Evolutionary conservation across 805 yeast genomes (phyloP).

Genomic region (Spathaspora boniae): DNA sequence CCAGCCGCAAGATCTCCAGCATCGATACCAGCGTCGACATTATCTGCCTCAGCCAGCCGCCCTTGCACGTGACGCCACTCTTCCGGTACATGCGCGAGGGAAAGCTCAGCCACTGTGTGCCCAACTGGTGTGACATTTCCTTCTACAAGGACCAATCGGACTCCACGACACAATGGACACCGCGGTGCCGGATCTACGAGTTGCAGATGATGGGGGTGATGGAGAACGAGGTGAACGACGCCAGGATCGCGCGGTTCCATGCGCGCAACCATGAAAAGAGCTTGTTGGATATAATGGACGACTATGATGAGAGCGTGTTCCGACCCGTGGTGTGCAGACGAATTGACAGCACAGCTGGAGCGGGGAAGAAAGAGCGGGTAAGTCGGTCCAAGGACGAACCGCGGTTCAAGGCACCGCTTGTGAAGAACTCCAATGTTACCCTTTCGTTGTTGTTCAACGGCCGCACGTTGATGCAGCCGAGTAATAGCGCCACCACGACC

Average conservation of each 20-base stretch:
- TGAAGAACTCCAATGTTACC: constrained; percentile 20
- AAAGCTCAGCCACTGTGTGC: constrained; percentile 68
- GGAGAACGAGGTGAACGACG: constrained; percentile 79
- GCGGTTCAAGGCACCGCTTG: constrained; percentile 4
- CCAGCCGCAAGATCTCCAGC: constrained; percentile 70
- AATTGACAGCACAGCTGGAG: not conserved
- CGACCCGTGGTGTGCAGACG: constrained; percentile 13
- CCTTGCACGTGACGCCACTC: constrained; percentile 87
- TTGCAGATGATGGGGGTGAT: constrained; percentile 97
- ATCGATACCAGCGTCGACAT: constrained; percentile 87
- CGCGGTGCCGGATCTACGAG: constrained; percentile 90
- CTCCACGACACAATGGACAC: constrained; percentile 69
- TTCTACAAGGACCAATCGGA: constrained; percentile 67
- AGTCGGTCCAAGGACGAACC: not conserved
- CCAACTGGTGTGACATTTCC: constrained; percentile 93
- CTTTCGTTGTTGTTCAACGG: constrained; percentile 25
- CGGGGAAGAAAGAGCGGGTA: not conserved
- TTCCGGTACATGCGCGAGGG: constrained; percentile 62
- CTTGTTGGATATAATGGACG: constrained; percentile 59
- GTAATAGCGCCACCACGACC: constrained; percentile 26
- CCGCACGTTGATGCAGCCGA: constrained; percentile 11
- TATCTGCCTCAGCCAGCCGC: constrained; percentile 85
- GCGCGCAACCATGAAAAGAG: constrained; percentile 30
- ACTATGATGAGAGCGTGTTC: constrained; percentile 63
- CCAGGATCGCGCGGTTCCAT: constrained; percentile 59